These are phyloP conservation scores for Canavalia ensiformis DNA, from an alignment of 306 rosid genomes.

Conservation along the genomic window DNA sequence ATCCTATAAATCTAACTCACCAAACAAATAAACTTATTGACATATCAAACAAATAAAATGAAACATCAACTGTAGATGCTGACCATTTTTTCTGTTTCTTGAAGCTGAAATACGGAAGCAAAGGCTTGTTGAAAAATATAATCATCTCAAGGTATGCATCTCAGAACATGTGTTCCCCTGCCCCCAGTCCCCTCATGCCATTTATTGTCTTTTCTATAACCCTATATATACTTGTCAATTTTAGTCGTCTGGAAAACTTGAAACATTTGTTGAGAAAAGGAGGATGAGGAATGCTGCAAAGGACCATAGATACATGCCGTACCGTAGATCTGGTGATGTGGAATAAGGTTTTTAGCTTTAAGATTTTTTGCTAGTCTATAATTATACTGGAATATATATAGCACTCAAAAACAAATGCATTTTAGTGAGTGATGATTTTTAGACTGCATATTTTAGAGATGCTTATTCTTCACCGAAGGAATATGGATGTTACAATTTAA, in stretches of 20 bases:
- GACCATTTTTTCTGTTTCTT: slow-evolving; percentile 36
- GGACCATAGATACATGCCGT: slow-evolving; percentile 82
- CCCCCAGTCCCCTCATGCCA: not conserved
- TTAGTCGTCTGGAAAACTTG: slow-evolving; percentile 82
- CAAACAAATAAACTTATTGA: slow-evolving; percentile 3
- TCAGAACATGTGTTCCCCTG: not conserved
- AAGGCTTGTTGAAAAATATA: slow-evolving; percentile 72
- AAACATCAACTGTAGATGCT: slow-evolving; percentile 29
- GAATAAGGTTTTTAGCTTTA: slow-evolving; percentile 44
- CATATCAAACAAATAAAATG: slow-evolving; percentile 31
- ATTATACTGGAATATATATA: not conserved
- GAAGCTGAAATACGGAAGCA: slow-evolving; percentile 82
- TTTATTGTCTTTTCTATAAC: slow-evolving; percentile 14
- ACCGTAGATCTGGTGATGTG: slow-evolving; percentile 61
- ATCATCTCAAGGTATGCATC: slow-evolving; percentile 72
- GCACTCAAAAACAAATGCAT: not conserved
- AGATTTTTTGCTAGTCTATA: slow-evolving; percentile 17
- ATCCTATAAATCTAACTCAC: slow-evolving; percentile 1
- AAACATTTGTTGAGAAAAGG: slow-evolving; percentile 72
- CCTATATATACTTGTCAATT: slow-evolving; percentile 17
- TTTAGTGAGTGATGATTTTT: too few relatives aligned
- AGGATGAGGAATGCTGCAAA: slow-evolving; percentile 88
- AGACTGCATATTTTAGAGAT: too few relatives aligned
- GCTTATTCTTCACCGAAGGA: too few relatives aligned
- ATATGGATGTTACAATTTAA: too few relatives aligned